Base-by-base conservation (phyloP, 176 grass and related monocot genomes). In the Aegilops bicornis region DNA sequence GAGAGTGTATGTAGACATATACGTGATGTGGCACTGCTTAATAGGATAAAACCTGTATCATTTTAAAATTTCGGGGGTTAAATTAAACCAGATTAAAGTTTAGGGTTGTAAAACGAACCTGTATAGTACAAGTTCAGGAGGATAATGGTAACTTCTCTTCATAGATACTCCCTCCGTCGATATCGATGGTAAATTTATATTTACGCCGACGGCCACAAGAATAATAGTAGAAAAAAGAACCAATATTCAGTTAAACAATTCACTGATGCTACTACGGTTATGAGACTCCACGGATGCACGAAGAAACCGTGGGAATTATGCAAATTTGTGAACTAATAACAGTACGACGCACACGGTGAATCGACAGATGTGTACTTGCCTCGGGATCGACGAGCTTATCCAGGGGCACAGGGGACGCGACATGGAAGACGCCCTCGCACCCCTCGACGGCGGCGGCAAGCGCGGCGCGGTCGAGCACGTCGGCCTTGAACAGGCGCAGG, bases 401-500 rank as follows among this genome's bases (percentile, higher is more conserved):
- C 22, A n/a, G 9, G 9, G 81, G 81, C 20, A 93, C 81, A 69
- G 91, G 91, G 82, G 83, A 68, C 1, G 91, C 91, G 17, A 69
- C 20, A 23, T 93, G 88, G 79, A 93, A 88, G 62, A 90, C 88
- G 7, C 81, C 84, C 30, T 88, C 82, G 45, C 91, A 90, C 0
- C 88, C 88, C 7, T 37, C 85, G 77, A 93, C 78, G 19, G 88
- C 91, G 8, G 85, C 19, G 22, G 71, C 50, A 40, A 93, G 19
- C 36, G 71, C 24, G 64, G 48, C 52, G 39, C 70, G 30, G 23
- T 90, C 85, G 31, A 93, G 85, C 76, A 93, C 40, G 78, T 93
- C 88, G 14, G 91, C 88, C 69, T 90, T 88, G 67, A 93, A 90
- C 61, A 93, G 63, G 0, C 67, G 88, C 24, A 90, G 85, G 16